phyloP scores from a whole-genome alignment of 331 rosid genomes.

The Acacia pycnantha region DNA sequence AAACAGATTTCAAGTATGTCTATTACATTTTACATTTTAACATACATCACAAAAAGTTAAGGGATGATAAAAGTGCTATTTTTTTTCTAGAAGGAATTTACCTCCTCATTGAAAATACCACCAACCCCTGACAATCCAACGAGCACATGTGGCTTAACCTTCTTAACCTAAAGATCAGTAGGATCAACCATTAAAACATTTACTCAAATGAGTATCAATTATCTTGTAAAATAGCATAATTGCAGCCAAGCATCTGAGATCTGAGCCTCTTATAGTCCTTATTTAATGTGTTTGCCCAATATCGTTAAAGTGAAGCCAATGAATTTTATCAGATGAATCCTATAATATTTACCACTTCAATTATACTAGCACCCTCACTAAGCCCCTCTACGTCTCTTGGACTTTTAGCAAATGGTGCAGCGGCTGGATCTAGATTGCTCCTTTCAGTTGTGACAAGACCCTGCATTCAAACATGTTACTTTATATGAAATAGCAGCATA shows the following conservation, averaged over 20 bases:
- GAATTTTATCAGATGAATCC: slow-evolving; percentile 20
- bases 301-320: slow-evolving; percentile 1
- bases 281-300: slow-evolving; percentile 14
- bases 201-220: background rate
- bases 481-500: slow-evolving; percentile 13
- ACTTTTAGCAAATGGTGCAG: slow-evolving; percentile 88
- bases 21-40: slow-evolving; percentile 21
- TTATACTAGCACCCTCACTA: slow-evolving; percentile 78
- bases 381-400: slow-evolving; percentile 73
- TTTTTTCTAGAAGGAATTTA: slow-evolving; percentile 33
- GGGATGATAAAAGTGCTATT: slow-evolving; percentile 21
- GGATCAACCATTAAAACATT: slow-evolving; percentile 23
- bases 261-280: background rate
- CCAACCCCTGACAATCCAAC: slow-evolving; percentile 99
- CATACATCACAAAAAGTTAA: slow-evolving; percentile 5
- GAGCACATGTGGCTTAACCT: slow-evolving; percentile 89
- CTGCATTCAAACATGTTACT: slow-evolving; percentile 47
- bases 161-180: slow-evolving; percentile 68
- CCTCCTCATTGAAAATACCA: slow-evolving; percentile 92
- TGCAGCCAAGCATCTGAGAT: slow-evolving; percentile 11
- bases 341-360: slow-evolving; percentile 84
- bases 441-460: slow-evolving; percentile 92
- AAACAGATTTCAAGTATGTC: slow-evolving; percentile 25
- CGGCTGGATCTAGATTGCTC: slow-evolving; percentile 74
- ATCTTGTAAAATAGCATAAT: slow-evolving; percentile 17